phyloP scores from a whole-genome alignment of 192 early-diverging fungal species.

The Phlyctochytrium arcticum region DNA sequence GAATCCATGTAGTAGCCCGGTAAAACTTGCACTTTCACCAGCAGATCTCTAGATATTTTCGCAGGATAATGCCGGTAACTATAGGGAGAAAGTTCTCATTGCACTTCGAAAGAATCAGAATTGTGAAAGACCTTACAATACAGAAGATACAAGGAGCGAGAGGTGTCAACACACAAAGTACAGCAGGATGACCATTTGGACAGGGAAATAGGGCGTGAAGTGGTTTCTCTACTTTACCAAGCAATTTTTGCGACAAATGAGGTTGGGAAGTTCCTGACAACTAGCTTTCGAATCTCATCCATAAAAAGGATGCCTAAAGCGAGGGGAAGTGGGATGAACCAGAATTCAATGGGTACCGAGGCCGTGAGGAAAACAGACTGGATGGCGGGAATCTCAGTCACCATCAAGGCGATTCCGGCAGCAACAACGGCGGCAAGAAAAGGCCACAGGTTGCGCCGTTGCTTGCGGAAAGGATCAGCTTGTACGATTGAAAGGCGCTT shows the following conservation, averaged over 20 bases:
- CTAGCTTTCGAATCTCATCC: conserved; percentile 63
- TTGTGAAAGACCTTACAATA: too few species aligned
- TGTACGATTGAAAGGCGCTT: conserved; percentile 54
- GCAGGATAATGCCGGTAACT: too few species aligned
- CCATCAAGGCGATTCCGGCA: conserved; percentile 27
- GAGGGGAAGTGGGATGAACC: conserved; percentile 59
- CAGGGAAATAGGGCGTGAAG: too few species aligned
- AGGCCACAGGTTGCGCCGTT: conserved; percentile 53
- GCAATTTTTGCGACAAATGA: conserved; percentile 52
- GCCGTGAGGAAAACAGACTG: conserved; percentile 54
- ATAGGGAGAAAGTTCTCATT: too few species aligned
- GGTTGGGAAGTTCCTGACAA: conserved; percentile 50
- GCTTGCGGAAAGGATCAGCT: conserved; percentile 57
- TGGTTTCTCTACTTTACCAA: too few species aligned
- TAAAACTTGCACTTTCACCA: too few species aligned
- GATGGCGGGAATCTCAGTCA: conserved; percentile 51
- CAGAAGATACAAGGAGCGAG: too few species aligned
- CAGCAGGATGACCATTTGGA: too few species aligned
- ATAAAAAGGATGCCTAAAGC: conserved; percentile 51
- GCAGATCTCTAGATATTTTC: too few species aligned
- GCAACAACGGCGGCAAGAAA: conserved; percentile 50
- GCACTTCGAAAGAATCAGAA: too few species aligned
- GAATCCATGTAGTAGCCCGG: too few species aligned
- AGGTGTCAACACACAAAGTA: too few species aligned
- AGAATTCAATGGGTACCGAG: conserved; percentile 58